A percentile compares a stretch with the other conserved stretches of the same genome.
These are phyloP conservation scores for Hyaloscypha hepaticicola DNA, from an alignment of 495 filamentous ascomycete species.

Conservation along the genomic window DNA sequence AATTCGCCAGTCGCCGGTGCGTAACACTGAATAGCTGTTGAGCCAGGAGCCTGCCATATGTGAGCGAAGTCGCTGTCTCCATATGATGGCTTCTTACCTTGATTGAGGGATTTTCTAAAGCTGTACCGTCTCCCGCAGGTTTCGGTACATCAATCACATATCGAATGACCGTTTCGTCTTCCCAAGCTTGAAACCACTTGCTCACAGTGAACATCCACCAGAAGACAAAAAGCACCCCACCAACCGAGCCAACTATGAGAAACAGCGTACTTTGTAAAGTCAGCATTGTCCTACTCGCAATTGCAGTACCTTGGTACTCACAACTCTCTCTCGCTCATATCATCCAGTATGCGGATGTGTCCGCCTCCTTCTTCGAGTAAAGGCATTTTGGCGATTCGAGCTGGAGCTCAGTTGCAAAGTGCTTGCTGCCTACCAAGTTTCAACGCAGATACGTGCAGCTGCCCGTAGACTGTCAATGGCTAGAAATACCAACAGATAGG, in stretches of 20 bases:
- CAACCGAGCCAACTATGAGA: constrained; percentile 2
- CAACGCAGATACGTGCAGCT: neutral
- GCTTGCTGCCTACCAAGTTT: too few relatives aligned
- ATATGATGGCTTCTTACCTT: constrained; percentile 16
- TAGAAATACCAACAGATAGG: neutral
- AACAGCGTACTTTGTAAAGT: neutral
- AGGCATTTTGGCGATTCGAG: constrained; percentile 1
- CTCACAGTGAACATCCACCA: constrained; percentile 16
- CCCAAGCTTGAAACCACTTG: constrained; percentile 15
- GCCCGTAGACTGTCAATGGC: neutral
- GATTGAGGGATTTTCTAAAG: constrained; percentile 29
- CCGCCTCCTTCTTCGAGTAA: neutral
- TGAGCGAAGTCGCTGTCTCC: neutral
- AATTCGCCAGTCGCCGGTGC: constrained; percentile 84
- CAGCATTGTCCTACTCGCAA: neutral
- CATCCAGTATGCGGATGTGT: neutral
- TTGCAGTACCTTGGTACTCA: neutral
- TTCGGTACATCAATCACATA: constrained; percentile 25
- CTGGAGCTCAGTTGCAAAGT: neutral
- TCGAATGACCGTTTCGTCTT: constrained; percentile 23
- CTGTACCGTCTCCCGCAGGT: constrained; percentile 18
- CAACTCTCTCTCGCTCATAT: neutral
- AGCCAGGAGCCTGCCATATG: constrained; percentile 37
- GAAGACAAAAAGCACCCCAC: constrained; percentile 12
- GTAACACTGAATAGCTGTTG: constrained; percentile 77